Conservation (phyloP, 2,329 filamentous ascomycete genomes). For the Septoria petroselini region DNA sequence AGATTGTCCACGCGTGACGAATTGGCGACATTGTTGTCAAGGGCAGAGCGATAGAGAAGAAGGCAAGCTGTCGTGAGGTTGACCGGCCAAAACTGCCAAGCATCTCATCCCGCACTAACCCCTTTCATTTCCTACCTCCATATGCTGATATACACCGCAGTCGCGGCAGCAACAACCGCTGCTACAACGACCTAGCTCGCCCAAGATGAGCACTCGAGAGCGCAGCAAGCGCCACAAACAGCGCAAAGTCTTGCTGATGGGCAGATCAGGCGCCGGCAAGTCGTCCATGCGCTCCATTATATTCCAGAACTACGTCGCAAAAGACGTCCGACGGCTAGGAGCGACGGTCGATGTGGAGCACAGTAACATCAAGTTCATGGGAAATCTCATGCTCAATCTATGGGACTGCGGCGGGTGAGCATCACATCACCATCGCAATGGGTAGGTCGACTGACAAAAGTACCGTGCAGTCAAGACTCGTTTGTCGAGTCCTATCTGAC, state of each 20-base stretch:
- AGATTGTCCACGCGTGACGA: too few relatives aligned
- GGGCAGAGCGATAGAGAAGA: too few relatives aligned
- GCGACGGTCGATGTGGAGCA: constrained; percentile 98
- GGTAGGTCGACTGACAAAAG: constrained; percentile 19
- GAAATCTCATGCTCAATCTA: constrained; percentile 92
- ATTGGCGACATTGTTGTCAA: too few relatives aligned
- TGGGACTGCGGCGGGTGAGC: constrained; percentile 93
- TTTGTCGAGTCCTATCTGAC: constrained; percentile 99
- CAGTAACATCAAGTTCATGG: constrained; percentile 97
- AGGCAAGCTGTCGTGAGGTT: too few relatives aligned
- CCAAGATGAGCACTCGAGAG: constrained; percentile 32
- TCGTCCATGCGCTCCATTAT: constrained; percentile 98
- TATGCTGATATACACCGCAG: background rate
- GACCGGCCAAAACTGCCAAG: too few relatives aligned
- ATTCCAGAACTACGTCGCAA: constrained; percentile 97
- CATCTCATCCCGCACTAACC: too few relatives aligned
- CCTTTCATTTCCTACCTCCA: too few relatives aligned
- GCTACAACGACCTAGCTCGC: background rate
- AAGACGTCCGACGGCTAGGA: constrained; percentile 86
- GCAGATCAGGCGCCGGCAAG: constrained; percentile 95
- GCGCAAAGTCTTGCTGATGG: constrained; percentile 60
- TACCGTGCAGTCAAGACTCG: constrained; percentile 73
- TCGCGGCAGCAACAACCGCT: background rate
- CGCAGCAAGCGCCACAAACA: constrained; percentile 51
- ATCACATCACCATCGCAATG: background rate